phyloP scores from a whole-genome alignment of 306 rosid species.

The Rosa multiflora region DNA sequence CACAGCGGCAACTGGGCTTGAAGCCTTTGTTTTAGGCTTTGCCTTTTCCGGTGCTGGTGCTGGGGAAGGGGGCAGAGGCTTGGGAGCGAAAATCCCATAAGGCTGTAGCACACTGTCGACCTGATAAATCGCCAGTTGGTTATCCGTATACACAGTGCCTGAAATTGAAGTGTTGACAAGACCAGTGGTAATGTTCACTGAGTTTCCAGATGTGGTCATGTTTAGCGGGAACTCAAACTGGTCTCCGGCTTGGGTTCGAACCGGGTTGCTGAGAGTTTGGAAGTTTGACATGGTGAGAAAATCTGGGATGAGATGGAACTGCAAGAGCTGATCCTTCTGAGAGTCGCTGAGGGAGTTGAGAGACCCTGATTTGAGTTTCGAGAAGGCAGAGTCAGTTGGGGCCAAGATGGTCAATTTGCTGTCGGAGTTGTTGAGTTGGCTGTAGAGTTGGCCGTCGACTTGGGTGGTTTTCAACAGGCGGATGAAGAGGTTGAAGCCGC shows the following conservation, averaged over 20 bases:
- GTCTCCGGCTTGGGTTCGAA: slow-evolving; percentile 68
- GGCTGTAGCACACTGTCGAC: slow-evolving; percentile 67
- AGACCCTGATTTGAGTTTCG: slow-evolving; percentile 61
- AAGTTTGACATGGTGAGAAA: slow-evolving; percentile 46
- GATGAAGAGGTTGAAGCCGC: slow-evolving; percentile 50
- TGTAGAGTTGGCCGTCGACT: slow-evolving; percentile 46
- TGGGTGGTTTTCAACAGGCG: slow-evolving; percentile 58
- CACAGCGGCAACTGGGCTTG: slow-evolving; percentile 18
- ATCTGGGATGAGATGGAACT: slow-evolving; percentile 57
- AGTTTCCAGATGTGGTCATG: slow-evolving; percentile 45
- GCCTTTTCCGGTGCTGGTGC: slow-evolving; percentile 38
- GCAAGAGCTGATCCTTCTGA: slow-evolving; percentile 58
- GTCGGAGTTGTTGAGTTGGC: slow-evolving; percentile 50
- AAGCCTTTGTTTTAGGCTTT: slow-evolving; percentile 23
- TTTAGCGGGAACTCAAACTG: slow-evolving; percentile 49
- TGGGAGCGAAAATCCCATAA: slow-evolving; percentile 53
- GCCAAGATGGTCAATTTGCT: slow-evolving; percentile 59
- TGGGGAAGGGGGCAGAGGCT: slow-evolving; percentile 33
- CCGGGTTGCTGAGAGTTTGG: slow-evolving; percentile 70
- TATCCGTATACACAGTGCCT: slow-evolving; percentile 53
- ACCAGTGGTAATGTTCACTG: slow-evolving; percentile 63
- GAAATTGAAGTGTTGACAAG: slow-evolving; percentile 59
- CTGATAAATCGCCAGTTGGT: slow-evolving; percentile 50
- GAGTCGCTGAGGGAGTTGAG: slow-evolving; percentile 52
- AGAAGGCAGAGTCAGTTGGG: slow-evolving; percentile 60